Evolutionary conservation across 257 asterid genomes (phyloP).

Genomic region (Linaria vulgaris): DNA sequence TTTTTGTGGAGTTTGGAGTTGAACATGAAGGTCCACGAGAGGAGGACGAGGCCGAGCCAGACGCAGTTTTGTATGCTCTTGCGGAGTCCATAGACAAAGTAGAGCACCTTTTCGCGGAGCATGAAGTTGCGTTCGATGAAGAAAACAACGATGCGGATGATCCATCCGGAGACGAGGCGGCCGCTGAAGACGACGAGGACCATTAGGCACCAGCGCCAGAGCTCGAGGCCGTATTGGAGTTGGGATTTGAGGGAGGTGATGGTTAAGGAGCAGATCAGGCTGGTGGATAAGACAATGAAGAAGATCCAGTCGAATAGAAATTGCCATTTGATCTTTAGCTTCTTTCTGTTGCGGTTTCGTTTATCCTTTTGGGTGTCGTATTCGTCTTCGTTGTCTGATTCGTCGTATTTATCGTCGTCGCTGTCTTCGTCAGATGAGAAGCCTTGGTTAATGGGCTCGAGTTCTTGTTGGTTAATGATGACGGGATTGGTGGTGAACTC

Average conservation of each 20-base stretch:
- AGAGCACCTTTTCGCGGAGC: slow-evolving; percentile 52
- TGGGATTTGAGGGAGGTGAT: slow-evolving; percentile 30
- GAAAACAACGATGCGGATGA: slow-evolving; percentile 35
- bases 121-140: slow-evolving; percentile 54
- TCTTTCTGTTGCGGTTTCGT: slow-evolving; percentile 13
- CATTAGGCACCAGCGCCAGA: slow-evolving; percentile 54
- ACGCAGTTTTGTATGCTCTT: slow-evolving; percentile 55
- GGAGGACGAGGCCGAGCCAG: slow-evolving; percentile 54
- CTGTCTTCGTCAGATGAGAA: slow-evolving; percentile 21
- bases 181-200: slow-evolving; percentile 52
- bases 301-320: slow-evolving; percentile 39
- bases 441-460: slow-evolving; percentile 9
- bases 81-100: slow-evolving; percentile 54
- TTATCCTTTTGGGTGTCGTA: slow-evolving; percentile 10
- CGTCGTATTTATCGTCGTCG: slow-evolving; percentile 29
- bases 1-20: slow-evolving; percentile 33
- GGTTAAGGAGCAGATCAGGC: slow-evolving; percentile 45
- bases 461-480: too few relatives aligned
- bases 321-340: slow-evolving; percentile 25
- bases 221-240: slow-evolving; percentile 35
- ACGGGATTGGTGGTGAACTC: slow-evolving; percentile 35
- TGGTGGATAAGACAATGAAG: slow-evolving; percentile 34
- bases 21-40: slow-evolving; percentile 53
- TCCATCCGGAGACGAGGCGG: slow-evolving; percentile 58
- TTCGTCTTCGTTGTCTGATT: slow-evolving; percentile 22